Conservation (phyloP, 208 protist genomes). For the Leishmania lainsoni region DNA sequence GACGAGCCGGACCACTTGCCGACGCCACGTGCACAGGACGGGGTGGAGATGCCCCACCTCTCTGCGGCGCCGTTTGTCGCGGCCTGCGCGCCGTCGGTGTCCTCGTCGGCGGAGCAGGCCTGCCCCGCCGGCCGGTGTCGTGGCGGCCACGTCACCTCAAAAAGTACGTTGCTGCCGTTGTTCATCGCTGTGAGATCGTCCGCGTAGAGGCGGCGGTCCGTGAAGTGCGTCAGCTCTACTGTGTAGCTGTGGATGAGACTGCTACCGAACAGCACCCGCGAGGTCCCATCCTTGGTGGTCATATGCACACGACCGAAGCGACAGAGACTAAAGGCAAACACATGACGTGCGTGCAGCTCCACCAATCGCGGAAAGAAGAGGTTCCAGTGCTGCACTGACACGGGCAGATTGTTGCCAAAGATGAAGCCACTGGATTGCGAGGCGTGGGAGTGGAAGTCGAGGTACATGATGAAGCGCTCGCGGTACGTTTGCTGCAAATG, state of each 20-base stretch:
- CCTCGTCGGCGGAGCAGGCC: not conserved
- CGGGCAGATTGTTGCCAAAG: constrained; percentile 90
- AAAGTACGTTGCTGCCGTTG: constrained; percentile 36
- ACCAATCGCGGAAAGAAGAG: constrained; percentile 77
- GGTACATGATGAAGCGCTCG: constrained; percentile 84
- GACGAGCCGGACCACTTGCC: not conserved
- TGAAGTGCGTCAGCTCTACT: constrained; percentile 84
- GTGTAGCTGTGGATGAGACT: constrained; percentile 87
- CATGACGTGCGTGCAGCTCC: constrained; percentile 67
- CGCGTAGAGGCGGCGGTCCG: constrained; percentile 61
- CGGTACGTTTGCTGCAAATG: constrained; percentile 62
- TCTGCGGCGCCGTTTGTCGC: not conserved
- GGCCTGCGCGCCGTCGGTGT: not conserved
- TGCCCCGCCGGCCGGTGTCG: constrained; percentile 8
- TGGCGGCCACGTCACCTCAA: constrained; percentile 26
- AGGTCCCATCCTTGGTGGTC: constrained; percentile 79
- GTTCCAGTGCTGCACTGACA: constrained; percentile 86
- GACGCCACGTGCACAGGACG: not conserved
- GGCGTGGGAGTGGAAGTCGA: constrained; percentile 95
- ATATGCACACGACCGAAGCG: constrained; percentile 77
- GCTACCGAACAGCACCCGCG: constrained; percentile 82
- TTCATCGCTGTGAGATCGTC: constrained; percentile 51
- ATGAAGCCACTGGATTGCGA: constrained; percentile 90
- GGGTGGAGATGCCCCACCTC: no score
- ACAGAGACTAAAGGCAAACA: constrained; percentile 80